phyloP scores from a whole-genome alignment of 1,284 basidiomycete species.

The Pisolithus thermaeus region DNA sequence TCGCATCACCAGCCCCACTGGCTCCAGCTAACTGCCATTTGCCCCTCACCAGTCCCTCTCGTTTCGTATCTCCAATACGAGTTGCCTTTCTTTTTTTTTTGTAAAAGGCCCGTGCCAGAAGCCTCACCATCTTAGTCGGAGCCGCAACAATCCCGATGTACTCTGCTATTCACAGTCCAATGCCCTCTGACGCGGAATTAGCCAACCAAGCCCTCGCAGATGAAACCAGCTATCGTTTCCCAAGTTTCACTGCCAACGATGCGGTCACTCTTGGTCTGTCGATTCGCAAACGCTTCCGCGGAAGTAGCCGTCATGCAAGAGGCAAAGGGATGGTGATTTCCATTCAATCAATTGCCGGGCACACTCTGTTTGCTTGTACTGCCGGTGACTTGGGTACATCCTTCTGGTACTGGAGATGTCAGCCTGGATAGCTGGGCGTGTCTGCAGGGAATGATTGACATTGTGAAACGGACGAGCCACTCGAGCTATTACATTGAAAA shows the following conservation, averaged over 20 bases:
- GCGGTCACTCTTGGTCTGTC: conserved; percentile 77
- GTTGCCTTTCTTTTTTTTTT: no score
- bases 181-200: conserved; percentile 63
- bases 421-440: conserved; percentile 74
- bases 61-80: no score
- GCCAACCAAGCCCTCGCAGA: conserved; percentile 65
- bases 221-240: conserved; percentile 62
- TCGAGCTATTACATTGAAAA: conserved; percentile 80
- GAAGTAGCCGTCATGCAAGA: conserved; percentile 61
- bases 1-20: no score
- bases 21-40: no score
- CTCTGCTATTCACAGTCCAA: conserved; percentile 53
- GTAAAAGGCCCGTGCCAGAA: no score
- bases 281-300: conserved; percentile 71
- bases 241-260: conserved; percentile 67
- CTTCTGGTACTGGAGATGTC: conserved; percentile 63
- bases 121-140: neutral
- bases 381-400: conserved; percentile 69
- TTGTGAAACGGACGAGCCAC: conserved; percentile 75
- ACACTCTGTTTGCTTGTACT: conserved; percentile 73
- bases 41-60: no score
- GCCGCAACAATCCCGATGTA: conserved; percentile 31
- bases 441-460: conserved; percentile 71
- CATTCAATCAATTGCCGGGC: conserved; percentile 70
- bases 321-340: conserved; percentile 76